These are phyloP conservation scores for Colletotrichum sp. DNA, from an alignment of 2,329 filamentous ascomycete species.

Conservation along the genomic window DNA sequence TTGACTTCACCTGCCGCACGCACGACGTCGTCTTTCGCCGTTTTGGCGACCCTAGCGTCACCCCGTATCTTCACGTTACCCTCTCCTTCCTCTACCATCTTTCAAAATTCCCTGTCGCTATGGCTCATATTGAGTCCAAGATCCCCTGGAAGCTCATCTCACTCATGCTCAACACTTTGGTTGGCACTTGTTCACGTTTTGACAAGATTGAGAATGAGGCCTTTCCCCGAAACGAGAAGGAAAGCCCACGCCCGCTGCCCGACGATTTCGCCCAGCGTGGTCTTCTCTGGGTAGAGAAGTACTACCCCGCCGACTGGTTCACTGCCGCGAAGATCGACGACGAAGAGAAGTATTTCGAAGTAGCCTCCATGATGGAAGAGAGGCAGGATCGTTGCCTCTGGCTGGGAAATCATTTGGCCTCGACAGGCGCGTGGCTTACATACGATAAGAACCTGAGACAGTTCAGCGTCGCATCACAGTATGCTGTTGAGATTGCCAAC, in stretches of 20 bases:
- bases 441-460: constrained; percentile 42
- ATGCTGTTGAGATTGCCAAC: constrained; percentile 26
- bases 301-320: constrained; percentile 67
- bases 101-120: constrained; percentile 43
- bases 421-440: constrained; percentile 44
- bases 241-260: constrained; percentile 60
- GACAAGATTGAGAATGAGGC: constrained; percentile 32
- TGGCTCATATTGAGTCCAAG: constrained; percentile 45
- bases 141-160: constrained; percentile 60
- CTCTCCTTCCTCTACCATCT: constrained; percentile 63
- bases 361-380: constrained; percentile 61
- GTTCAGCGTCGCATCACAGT: constrained; percentile 45
- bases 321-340: constrained; percentile 63
- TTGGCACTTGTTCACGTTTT: constrained; percentile 6
- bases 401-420: constrained; percentile 56
- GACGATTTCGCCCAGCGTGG: constrained; percentile 74
- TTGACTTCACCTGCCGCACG: constrained; percentile 41
- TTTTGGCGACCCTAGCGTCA: neutral
- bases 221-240: constrained; percentile 53
- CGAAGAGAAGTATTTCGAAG: constrained; percentile 70
- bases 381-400: constrained; percentile 65
- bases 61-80: constrained; percentile 64
- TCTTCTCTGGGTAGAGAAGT: constrained; percentile 62
- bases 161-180: constrained; percentile 42
- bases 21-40: neutral